Conservation (phyloP, 2,329 filamentous ascomycete species). For the Fusarium lyarnte region DNA sequence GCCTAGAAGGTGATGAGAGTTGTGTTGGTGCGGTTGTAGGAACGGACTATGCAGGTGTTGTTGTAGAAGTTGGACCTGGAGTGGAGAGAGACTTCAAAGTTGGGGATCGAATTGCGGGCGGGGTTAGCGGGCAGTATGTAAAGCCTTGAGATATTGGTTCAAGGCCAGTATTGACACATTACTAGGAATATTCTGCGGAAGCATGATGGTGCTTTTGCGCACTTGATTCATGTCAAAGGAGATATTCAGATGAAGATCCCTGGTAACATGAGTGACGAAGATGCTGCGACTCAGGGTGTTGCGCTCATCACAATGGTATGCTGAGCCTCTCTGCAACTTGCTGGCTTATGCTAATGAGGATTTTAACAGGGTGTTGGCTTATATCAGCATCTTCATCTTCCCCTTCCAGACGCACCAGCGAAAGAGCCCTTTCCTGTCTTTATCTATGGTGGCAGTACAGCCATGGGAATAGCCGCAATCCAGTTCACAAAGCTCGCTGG, state of each 20-base stretch:
- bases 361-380: slow-evolving; percentile 52
- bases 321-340: accelerated
- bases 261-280: slow-evolving; percentile 49
- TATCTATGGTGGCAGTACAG: slow-evolving; percentile 61
- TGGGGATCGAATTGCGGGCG: slow-evolving; percentile 56
- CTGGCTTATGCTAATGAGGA: accelerated
- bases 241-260: slow-evolving; percentile 56
- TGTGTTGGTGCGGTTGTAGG: slow-evolving; percentile 43
- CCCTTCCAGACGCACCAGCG: slow-evolving; percentile 54
- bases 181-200: background rate
- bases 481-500: slow-evolving; percentile 52
- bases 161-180: background rate
- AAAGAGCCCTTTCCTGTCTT: slow-evolving; percentile 50
- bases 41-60: slow-evolving; percentile 58
- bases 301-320: slow-evolving; percentile 49
- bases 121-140: background rate
- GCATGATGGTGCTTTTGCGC: slow-evolving; percentile 52
- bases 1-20: background rate
- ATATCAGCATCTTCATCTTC: slow-evolving; percentile 56
- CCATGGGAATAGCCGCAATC: slow-evolving; percentile 62
- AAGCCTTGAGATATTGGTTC: background rate
- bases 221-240: slow-evolving; percentile 51
- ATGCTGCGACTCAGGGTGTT: slow-evolving; percentile 57
- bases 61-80: slow-evolving; percentile 55
- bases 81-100: slow-evolving; percentile 51